Base-by-base conservation (phyloP, 2,329 filamentous ascomycete genomes). In the Diaporthe citri region DNA sequence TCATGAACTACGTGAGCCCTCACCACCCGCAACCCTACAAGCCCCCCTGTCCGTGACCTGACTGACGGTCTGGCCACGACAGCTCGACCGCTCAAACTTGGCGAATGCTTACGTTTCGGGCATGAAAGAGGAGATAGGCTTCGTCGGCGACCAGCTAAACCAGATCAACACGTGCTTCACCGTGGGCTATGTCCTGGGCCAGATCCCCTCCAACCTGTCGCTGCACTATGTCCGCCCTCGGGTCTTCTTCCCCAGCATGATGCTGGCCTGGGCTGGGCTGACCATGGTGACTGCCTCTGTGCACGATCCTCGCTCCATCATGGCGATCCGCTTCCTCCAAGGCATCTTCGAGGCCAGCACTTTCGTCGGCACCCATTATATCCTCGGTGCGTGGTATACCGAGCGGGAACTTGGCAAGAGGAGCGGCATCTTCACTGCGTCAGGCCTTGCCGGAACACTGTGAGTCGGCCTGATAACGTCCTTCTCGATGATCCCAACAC, bases 241-340 rank as follows among this genome's bases (percentile, higher is more conserved):
- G n/a, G 85, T 90, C 76, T 93, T 90, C 84, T 92, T 92, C 78
- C 91, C 91, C 0, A 78, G 85, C 39, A 92, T 91, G 87, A 92
- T 92, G 88, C 74, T 92, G 28, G 79, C 90, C 74, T 94, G 92
- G 92, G 91, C 89, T 2, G 84, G 86, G 0, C 82, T 94, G 36
- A 93, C 92, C 2, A 92, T 93, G 89, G 83, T 87, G 48, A 91
- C 90, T 1, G 90, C 89, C 1, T 85, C 87, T 3, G 86, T 84
- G 0, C 86, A 88, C 10, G 85, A 83, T 5, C 88, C 89, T 0
- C 83, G 86, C 75, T 82, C 87, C 59, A 90, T 92, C 79, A 91
- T 91, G 87, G 90, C 86, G 1, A 90, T 92, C 77, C 87, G 90
- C 6, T 88, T 89, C 82, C 87, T 89, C 79, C 86, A 87, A 78